These are phyloP conservation scores for Ammopiptanthus mongolicus DNA, from an alignment of 306 rosid genomes.

Conservation along the genomic window DNA sequence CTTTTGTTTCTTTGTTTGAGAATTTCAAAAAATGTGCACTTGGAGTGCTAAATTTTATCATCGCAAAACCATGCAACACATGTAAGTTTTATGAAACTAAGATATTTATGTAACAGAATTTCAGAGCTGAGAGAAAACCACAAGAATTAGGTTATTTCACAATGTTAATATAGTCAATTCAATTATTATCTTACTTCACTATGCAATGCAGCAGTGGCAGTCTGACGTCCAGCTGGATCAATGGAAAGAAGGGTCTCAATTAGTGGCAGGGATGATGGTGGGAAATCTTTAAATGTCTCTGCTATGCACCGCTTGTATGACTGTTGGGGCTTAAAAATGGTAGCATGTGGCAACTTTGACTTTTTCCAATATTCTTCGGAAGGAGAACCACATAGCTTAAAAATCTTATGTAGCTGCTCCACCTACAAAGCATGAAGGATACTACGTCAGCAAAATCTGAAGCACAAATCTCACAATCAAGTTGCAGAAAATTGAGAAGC, in stretches of 20 bases:
- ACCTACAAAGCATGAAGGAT: conserved; percentile 29
- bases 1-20: neutral
- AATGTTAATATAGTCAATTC: conserved; percentile 10
- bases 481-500: conserved; percentile 13
- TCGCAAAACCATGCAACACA: neutral
- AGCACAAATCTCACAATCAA: conserved; percentile 18
- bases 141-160: neutral
- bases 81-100: neutral
- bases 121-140: neutral
- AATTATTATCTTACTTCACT: conserved; percentile 50
- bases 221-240: conserved; percentile 43
- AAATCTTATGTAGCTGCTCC: conserved; percentile 48
- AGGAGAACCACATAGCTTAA: conserved; percentile 49
- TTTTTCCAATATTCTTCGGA: conserved; percentile 49
- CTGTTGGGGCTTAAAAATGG: conserved; percentile 49
- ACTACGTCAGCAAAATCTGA: conserved; percentile 14
- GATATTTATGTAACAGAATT: neutral
- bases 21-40: neutral
- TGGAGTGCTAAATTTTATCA: neutral
- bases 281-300: conserved; percentile 41
- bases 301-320: conserved; percentile 43
- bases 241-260: conserved; percentile 43
- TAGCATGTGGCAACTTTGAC: conserved; percentile 46
- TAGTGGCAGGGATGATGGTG: conserved; percentile 39
- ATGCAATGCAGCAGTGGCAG: conserved; percentile 43